Conservation (phyloP, 225 moss, liverwort and hornwort species). For the Ulota crispa region DNA sequence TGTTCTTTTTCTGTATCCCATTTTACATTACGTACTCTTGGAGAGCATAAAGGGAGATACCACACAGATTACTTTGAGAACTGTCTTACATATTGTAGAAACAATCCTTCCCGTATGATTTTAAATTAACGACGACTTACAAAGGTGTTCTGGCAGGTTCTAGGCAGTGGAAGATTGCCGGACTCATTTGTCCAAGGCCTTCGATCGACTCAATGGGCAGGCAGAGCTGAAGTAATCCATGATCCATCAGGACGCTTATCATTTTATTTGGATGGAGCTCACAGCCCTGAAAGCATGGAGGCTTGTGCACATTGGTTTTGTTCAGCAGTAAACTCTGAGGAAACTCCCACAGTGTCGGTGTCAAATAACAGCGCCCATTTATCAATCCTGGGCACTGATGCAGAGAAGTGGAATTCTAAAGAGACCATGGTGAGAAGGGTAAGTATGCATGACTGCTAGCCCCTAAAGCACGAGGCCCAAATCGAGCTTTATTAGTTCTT, state of each 20-base stretch:
- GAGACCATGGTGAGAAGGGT: conserved; percentile 62
- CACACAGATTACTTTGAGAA: neutral
- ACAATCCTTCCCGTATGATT: neutral
- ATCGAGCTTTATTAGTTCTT: neutral
- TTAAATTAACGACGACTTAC: neutral
- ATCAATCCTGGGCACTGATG: conserved; percentile 37
- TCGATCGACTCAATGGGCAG: conserved; percentile 71
- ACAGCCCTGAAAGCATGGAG: conserved; percentile 99
- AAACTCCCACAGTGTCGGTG: conserved; percentile 15
- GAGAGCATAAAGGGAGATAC: neutral
- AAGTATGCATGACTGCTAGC: conserved; percentile 12
- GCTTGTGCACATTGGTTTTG: conserved; percentile 97
- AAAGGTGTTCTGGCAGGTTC: conserved; percentile 45
- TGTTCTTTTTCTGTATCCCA: neutral
- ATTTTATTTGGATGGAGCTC: conserved; percentile 97
- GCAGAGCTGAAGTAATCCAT: conserved; percentile 80
- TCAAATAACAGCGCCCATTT: conserved; percentile 27
- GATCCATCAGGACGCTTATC: conserved; percentile 75
- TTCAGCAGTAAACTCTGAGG: conserved; percentile 47
- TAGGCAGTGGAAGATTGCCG: conserved; percentile 67
- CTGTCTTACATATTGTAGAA: neutral
- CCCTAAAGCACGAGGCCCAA: neutral
- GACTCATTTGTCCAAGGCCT: conserved; percentile 77
- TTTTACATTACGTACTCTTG: neutral
- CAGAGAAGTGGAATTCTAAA: conserved; percentile 48